Evolutionary conservation across 2,329 filamentous ascomycete genomes (phyloP).

Genomic region (Fusarium cyanostomum): DNA sequence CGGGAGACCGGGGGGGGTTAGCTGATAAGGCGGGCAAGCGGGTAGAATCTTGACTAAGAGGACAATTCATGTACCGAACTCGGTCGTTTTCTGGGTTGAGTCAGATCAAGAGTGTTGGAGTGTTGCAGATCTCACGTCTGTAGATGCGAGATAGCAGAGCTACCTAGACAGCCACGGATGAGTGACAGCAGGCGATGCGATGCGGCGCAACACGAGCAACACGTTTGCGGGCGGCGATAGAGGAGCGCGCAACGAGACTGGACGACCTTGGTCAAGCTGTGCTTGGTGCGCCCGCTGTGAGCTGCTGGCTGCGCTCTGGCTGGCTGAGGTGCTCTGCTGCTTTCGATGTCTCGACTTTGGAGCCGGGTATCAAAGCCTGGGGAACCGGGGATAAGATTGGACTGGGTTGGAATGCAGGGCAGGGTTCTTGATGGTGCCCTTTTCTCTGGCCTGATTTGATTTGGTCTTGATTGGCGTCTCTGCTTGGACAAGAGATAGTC

Average conservation of each 20-base stretch:
- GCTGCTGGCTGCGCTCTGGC: conserved; percentile 26
- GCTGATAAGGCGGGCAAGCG: conserved; percentile 44
- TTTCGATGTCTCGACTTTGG: conserved; percentile 22
- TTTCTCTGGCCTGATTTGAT: conserved; percentile 28
- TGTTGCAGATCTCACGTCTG: not conserved
- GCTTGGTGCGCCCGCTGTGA: conserved; percentile 37
- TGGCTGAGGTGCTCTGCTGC: conserved; percentile 22
- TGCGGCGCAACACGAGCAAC: conserved; percentile 3
- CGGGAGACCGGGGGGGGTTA: conserved; percentile 37
- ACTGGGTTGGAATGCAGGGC: conserved; percentile 19
- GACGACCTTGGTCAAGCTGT: conserved; percentile 15
- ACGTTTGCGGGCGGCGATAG: conserved; percentile 23
- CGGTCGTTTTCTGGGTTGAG: conserved; percentile 26
- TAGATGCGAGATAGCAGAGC: too few species aligned
- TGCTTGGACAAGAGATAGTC: conserved; percentile 20
- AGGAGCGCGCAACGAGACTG: conserved; percentile 29
- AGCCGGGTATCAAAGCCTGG: conserved; percentile 35
- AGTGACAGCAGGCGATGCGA: not conserved
- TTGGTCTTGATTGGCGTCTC: not conserved
- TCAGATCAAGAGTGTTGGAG: too few species aligned
- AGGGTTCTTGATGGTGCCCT: conserved; percentile 23
- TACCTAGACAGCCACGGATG: too few species aligned
- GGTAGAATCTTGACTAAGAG: conserved; percentile 40
- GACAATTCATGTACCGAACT: conserved; percentile 29
- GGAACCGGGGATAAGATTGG: conserved; percentile 39